These are phyloP conservation scores for Solanum sejunctum DNA, from an alignment of 257 asterid genomes.

Conservation along the genomic window DNA sequence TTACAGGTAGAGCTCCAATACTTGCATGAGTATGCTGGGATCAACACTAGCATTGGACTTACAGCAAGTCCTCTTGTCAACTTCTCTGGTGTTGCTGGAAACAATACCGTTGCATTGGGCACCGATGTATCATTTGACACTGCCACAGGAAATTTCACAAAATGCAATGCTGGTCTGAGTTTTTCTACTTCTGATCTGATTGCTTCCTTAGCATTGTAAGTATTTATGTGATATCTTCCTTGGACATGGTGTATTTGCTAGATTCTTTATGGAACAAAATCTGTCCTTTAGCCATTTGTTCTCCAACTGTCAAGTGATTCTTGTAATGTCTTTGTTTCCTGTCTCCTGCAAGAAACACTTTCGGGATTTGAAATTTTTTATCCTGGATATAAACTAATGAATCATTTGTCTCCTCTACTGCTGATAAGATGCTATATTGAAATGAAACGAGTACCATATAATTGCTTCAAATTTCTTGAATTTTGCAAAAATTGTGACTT, in stretches of 20 bases:
- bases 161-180: constrained; percentile 64
- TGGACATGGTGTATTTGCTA: neutral
- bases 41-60: constrained; percentile 80
- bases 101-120: constrained; percentile 45
- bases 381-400: neutral
- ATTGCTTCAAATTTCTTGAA: neutral
- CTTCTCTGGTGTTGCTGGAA: constrained; percentile 94
- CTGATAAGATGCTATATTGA: neutral
- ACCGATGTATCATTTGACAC: constrained; percentile 89
- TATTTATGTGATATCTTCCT: neutral
- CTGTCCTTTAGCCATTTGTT: neutral
- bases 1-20: constrained; percentile 87
- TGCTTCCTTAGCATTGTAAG: constrained; percentile 80
- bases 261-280: neutral
- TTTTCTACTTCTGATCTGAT: constrained; percentile 59
- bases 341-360: neutral
- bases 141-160: constrained; percentile 65
- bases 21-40: constrained; percentile 87
- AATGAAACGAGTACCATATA: neutral
- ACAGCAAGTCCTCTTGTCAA: constrained; percentile 77
- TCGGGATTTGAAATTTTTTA: neutral
- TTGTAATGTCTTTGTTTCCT: neutral
- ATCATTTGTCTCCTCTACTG: neutral
- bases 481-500: neutral
- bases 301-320: neutral